Conservation (phyloP, 139 green algal species). For the Tetratostichococcus sp. region DNA sequence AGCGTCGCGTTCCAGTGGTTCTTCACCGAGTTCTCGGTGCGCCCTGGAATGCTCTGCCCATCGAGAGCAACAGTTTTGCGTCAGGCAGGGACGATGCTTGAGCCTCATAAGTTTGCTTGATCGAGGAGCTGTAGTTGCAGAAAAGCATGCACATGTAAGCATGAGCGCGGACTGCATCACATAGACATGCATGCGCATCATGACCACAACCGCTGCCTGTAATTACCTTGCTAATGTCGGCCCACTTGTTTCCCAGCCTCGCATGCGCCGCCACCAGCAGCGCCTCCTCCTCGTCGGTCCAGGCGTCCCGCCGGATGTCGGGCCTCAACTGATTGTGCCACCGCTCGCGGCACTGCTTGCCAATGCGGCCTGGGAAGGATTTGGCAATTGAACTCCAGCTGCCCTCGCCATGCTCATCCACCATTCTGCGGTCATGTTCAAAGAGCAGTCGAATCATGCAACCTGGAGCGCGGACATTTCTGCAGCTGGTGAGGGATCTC, state of each 20-base stretch:
- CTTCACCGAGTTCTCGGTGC: conserved; percentile 84
- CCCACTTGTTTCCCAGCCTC: conserved; percentile 43
- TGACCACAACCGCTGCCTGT: background rate
- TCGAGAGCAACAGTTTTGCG: background rate
- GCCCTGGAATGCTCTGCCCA: conserved; percentile 48
- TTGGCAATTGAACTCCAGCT: conserved; percentile 17
- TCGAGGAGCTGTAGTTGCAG: too few relatives aligned
- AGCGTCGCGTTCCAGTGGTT: conserved; percentile 83
- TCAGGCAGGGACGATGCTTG: too few relatives aligned
- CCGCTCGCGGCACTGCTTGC: conserved; percentile 31
- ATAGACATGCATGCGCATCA: background rate
- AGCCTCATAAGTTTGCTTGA: too few relatives aligned
- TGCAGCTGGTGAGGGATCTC: too few relatives aligned
- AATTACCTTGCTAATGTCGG: conserved; percentile 55
- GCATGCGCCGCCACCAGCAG: conserved; percentile 10
- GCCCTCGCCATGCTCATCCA: conserved; percentile 21
- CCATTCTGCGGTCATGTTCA: conserved; percentile 5
- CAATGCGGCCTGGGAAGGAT: conserved; percentile 26
- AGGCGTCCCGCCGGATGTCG: conserved; percentile 21
- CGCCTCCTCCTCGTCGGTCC: conserved; percentile 22
- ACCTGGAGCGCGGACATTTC: too few relatives aligned
- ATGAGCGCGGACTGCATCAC: background rate
- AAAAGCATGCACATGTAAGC: too few relatives aligned
- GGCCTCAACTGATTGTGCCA: conserved; percentile 32
- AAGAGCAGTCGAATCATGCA: too few relatives aligned